phyloP scores from a whole-genome alignment of 495 filamentous ascomycete species.

The Pseudoneurospora amorphoporcata region DNA sequence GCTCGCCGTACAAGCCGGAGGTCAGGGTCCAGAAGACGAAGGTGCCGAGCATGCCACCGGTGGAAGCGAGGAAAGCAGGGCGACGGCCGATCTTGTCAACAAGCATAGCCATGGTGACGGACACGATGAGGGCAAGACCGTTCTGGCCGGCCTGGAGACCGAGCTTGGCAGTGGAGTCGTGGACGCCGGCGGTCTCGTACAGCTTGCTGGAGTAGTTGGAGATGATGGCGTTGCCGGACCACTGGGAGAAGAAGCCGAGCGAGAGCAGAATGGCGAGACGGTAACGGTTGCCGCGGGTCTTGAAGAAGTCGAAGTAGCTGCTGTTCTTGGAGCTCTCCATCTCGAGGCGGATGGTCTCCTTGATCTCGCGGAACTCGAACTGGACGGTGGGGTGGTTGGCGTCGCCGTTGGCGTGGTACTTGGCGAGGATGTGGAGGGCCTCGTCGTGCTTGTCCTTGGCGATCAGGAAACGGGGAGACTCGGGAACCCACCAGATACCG shows the following conservation, averaged over 20 bases:
- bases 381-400: constrained; percentile 45
- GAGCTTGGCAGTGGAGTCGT: constrained; percentile 38
- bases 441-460: constrained; percentile 54
- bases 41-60: constrained; percentile 47
- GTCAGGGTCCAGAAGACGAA: constrained; percentile 48
- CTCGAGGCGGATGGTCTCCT: constrained; percentile 46
- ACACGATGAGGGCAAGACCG: constrained; percentile 43
- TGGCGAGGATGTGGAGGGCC: constrained; percentile 47
- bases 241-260: constrained; percentile 57
- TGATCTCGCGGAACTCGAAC: constrained; percentile 50
- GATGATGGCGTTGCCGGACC: constrained; percentile 57
- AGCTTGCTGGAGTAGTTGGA: constrained; percentile 53
- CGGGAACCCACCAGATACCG: constrained; percentile 46
- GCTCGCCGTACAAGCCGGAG: constrained; percentile 30
- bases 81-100: constrained; percentile 52
- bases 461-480: constrained; percentile 55
- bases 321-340: constrained; percentile 31
- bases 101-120: constrained; percentile 43
- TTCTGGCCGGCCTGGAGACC: constrained; percentile 42
- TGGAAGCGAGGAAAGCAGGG: constrained; percentile 46
- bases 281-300: constrained; percentile 59
- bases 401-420: constrained; percentile 50
- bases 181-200: constrained; percentile 48
- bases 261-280: constrained; percentile 47
- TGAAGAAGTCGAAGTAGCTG: constrained; percentile 50